A percentile compares a stretch with the other conserved stretches of the same genome.
phyloP scores from a whole-genome alignment of 2,329 filamentous ascomycete genomes.

The Alternaria gansuensis region DNA sequence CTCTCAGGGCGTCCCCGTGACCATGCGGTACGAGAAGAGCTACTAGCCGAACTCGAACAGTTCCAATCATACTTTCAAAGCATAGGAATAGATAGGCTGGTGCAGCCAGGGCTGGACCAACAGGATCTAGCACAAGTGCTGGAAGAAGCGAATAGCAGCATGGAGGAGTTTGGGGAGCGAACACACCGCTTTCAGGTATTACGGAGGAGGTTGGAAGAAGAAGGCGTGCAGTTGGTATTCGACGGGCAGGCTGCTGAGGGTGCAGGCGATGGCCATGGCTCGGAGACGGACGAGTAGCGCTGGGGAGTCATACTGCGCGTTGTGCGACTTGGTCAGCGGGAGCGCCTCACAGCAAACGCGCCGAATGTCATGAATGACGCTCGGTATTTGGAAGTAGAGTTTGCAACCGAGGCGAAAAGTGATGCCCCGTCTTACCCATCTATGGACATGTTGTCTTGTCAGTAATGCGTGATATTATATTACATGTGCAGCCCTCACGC shows the following conservation, averaged over 20 bases:
- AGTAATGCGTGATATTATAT: constrained; percentile 12
- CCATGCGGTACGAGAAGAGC: constrained; percentile 23
- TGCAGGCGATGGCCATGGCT: constrained; percentile 14
- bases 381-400: constrained; percentile 2
- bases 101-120: constrained; percentile 29
- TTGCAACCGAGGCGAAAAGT: constrained; percentile 9
- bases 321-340: constrained; percentile 7
- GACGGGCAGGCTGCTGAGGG: constrained; percentile 23
- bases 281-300: constrained; percentile 25
- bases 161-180: constrained; percentile 43
- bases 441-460: constrained; percentile 13
- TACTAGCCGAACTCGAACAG: constrained; percentile 39
- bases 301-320: constrained; percentile 1
- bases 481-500: constrained; percentile 11
- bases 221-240: constrained; percentile 42
- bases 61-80: constrained; percentile 42
- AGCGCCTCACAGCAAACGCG: constrained; percentile 3
- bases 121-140: constrained; percentile 33
- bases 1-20: constrained; percentile 10
- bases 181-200: constrained; percentile 36
- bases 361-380: constrained; percentile 3
- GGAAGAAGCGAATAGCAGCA: constrained; percentile 31
- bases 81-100: constrained; percentile 35
- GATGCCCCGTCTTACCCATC: constrained; percentile 3
- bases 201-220: constrained; percentile 31